Base-by-base conservation (phyloP, 495 filamentous ascomycete species). In the Beverwykella pulmonaria region DNA sequence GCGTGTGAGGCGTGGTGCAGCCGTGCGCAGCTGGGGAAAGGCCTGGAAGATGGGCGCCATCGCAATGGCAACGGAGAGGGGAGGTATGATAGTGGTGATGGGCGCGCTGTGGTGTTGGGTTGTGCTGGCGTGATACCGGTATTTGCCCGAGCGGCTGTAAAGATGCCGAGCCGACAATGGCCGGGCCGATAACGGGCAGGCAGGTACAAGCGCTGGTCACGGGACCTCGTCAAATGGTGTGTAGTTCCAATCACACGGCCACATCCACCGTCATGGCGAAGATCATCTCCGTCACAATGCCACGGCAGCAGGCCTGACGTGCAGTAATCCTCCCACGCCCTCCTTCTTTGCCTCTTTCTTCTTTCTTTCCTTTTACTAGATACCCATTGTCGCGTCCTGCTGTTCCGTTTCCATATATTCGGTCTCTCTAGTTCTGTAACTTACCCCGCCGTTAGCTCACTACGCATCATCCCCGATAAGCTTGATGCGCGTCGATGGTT, bases 1-100 rank as follows among this genome's bases (percentile, higher is more conserved):
- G 25, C 79, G 75, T 2, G 85, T 77, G 15, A 90, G 71, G 59
- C 82, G 82, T 10, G 83, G 78, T 54, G 81, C 81, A 39, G 79
- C 82, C 64, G 78, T 76, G 47, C 83, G 80, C 53, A 88, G 71
- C 32, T 80, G 78, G 27, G 82, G 81, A 46, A 83, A 77, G 10
- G 83, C 15, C 17, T 61, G 64, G 52, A 76, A 65, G 41, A 74
- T 56, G 14, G 75, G 71, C 49, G 76, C 66, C 78, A 80, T 80
- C n/a, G 30, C 58, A 46, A 59, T 39, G 60, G 34, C 49, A 30
- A 30, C 23, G 63, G 32, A 47, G 53, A 50, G 49, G 30, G 17
- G 20, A 19, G 23, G 25, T 8, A 1, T 20, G 54, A 30, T 4
- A n/a, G n/a, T 20, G 17, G 14, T 29, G 20, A 32, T 22, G 19